Base-by-base conservation (phyloP, 495 filamentous ascomycete genomes). In the Tuber umbilicatum region DNA sequence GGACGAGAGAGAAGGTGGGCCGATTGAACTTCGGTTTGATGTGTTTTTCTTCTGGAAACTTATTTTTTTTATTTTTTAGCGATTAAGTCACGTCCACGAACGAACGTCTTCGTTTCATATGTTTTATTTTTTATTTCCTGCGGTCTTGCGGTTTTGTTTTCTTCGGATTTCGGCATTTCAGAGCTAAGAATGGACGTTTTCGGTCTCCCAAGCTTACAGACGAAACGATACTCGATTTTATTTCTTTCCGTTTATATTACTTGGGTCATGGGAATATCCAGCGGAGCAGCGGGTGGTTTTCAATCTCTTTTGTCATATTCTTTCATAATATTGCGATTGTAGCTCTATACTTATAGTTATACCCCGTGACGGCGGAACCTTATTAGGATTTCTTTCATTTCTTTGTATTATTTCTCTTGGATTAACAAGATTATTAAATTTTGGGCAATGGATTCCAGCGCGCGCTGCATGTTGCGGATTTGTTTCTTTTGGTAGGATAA, bases 1-100 rank as follows among this genome's bases (percentile, higher is more conserved):
- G 83, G 79, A 31, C 74, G 67, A 43, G 83, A 81, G 74, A 76
- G 77, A 71, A 78, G 76, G 43, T 77, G 77, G 73, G 74, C 71
- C 7, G 73, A 76, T 47, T 80, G 73, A 50, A 38, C 43, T 39
- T 72, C 14, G 19, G 5, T 41, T 60, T 71, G 31, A 17, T 72
- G 67, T 74, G 31, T 31, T 43, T 39, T 27, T 73, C 27, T 31
- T 70, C 23, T 39, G 38, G 27, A 39, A 40, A 40, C 35, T 39
- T 39, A 43, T 70, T 70, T 17, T 70, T 45, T 45, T 9, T 21
- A 1, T 35, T 35, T 64, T 64, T 35, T 64, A 64, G 55, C 55
- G 27, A 64, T 35, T 64, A 17, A 64, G 27, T 35, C 55, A 64
- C 55, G 5, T 35, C 55, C 27, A 17, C 55, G 27, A 31, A 64